Conservation (phyloP, 2,329 filamentous ascomycete genomes). For the Xylariaceae sp. region DNA sequence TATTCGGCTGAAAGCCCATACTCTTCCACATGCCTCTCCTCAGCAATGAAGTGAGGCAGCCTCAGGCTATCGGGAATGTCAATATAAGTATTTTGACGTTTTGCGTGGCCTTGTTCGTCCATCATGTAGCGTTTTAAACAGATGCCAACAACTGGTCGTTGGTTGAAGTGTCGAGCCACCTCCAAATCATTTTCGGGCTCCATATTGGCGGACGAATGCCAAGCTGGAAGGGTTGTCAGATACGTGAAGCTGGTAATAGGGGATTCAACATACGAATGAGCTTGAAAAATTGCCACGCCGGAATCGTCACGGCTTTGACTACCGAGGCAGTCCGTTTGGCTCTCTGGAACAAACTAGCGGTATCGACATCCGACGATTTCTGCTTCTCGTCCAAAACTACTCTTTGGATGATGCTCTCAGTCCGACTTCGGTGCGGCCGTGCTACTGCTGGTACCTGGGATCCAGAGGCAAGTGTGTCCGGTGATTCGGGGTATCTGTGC, state of each 20-base stretch:
- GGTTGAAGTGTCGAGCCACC: constrained; percentile 82
- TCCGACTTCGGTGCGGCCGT: constrained; percentile 31
- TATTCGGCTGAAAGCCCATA: constrained; percentile 80
- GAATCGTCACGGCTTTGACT: constrained; percentile 84
- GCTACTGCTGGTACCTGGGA: constrained; percentile 12
- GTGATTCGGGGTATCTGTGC: constrained; percentile 9
- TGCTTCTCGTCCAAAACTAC: constrained; percentile 49
- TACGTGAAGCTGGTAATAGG: too few species aligned
- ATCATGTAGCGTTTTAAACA: constrained; percentile 88
- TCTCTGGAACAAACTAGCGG: constrained; percentile 38
- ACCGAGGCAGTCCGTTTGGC: constrained; percentile 44
- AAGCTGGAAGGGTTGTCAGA: constrained; percentile 50
- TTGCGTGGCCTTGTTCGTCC: constrained; percentile 62
- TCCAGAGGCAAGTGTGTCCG: constrained; percentile 4
- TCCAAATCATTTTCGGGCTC: constrained; percentile 66
- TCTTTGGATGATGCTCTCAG: constrained; percentile 58
- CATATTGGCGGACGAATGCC: constrained; percentile 64
- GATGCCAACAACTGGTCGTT: constrained; percentile 83
- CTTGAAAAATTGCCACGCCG: constrained; percentile 96
- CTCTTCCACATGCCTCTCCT: constrained; percentile 62
- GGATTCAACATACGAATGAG: constrained; percentile 66
- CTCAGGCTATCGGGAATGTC: constrained; percentile 82
- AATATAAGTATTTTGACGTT: constrained; percentile 74
- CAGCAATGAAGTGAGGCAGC: constrained; percentile 84
- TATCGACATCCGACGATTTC: constrained; percentile 38